phyloP scores from a whole-genome alignment of 768 basidiomycete genomes.

The Cubamyces sp. region DNA sequence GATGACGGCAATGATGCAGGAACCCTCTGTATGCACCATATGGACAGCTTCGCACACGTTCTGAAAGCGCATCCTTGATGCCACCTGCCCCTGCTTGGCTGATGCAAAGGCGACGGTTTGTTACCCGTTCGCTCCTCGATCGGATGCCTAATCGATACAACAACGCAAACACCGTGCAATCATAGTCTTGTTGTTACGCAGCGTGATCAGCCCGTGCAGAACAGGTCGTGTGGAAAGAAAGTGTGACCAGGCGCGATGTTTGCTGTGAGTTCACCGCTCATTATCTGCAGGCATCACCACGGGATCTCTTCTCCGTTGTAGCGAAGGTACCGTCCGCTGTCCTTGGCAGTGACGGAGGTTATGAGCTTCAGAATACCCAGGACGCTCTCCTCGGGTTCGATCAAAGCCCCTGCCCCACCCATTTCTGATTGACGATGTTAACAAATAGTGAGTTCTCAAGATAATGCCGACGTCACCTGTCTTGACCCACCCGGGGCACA shows the following conservation, averaged over 20 bases:
- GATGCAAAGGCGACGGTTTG: too few species aligned
- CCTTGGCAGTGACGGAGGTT: not conserved
- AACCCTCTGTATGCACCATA: too few species aligned
- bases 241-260: not conserved
- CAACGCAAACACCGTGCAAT: too few species aligned
- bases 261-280: not conserved
- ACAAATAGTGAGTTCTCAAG: not conserved
- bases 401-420: constrained; percentile 19
- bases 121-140: too few species aligned
- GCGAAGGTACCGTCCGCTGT: constrained; percentile 20
- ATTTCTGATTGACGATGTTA: constrained; percentile 13
- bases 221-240: not conserved
- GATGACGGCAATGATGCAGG: too few species aligned
- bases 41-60: too few species aligned
- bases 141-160: too few species aligned
- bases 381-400: constrained; percentile 18
- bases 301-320: constrained; percentile 18
- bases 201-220: not conserved
- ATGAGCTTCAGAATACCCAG: constrained; percentile 17
- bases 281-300: constrained; percentile 8
- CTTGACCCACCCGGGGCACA: constrained; percentile 27
- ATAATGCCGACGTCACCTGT: constrained; percentile 6
- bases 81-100: too few species aligned
- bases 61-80: too few species aligned
- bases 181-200: too few species aligned